phyloP scores from a whole-genome alignment of 2,329 filamentous ascomycete species.

The Clonostachys rhizophaga region DNA sequence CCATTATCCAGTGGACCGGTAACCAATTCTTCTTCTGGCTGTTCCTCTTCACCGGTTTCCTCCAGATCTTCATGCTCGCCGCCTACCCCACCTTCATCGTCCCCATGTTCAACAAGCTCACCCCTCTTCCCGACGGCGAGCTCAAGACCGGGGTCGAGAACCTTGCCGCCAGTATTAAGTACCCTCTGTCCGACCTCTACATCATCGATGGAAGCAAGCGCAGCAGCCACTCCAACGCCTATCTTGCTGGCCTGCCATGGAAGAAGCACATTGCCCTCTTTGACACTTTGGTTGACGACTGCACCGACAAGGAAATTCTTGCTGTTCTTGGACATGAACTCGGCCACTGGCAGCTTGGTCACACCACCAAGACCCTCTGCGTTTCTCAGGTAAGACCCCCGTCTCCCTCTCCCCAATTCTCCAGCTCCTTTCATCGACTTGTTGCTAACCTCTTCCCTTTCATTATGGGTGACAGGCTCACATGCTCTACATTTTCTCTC shows the following conservation, averaged over 20 bases:
- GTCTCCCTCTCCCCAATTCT: neutral
- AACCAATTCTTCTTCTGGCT: conserved; percentile 97
- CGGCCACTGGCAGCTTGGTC: conserved; percentile 93
- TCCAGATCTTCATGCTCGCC: conserved; percentile 93
- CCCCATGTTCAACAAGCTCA: conserved; percentile 97
- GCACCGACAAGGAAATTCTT: conserved; percentile 84
- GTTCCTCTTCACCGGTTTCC: conserved; percentile 84
- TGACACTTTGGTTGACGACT: conserved; percentile 96
- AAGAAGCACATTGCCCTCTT: conserved; percentile 99
- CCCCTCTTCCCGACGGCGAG: conserved; percentile 79
- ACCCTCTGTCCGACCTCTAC: conserved; percentile 87
- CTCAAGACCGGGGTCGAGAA: conserved; percentile 86
- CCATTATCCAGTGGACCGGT: conserved; percentile 92
- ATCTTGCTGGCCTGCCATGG: conserved; percentile 97
- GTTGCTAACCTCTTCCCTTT: neutral
- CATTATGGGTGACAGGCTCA: conserved; percentile 56
- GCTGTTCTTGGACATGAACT: conserved; percentile 94
- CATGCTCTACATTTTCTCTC: conserved; percentile 92
- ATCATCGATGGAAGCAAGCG: conserved; percentile 92
- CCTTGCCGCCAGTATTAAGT: conserved; percentile 78
- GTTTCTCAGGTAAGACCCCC: conserved; percentile 68
- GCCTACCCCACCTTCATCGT: conserved; percentile 94
- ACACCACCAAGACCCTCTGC: conserved; percentile 86
- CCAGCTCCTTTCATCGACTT: neutral
- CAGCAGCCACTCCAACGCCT: conserved; percentile 83